Percentiles rank a stretch among this genome's conserved stretches.
Conservation (phyloP, 2,329 filamentous ascomycete genomes). For the Claviceps lovelessii region DNA sequence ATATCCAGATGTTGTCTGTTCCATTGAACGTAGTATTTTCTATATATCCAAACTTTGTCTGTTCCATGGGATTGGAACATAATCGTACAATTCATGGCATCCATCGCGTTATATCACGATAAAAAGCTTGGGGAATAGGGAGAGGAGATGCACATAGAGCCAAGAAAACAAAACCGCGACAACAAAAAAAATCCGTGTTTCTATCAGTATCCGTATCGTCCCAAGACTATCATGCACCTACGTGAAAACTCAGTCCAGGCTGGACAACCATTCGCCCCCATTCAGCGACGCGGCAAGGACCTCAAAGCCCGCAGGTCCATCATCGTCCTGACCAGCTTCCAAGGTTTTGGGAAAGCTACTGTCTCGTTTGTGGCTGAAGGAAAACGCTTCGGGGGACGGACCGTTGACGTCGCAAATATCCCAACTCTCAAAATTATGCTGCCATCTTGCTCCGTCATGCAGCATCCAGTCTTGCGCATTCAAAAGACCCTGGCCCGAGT, state of each 20-base stretch:
- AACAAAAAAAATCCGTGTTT: no score
- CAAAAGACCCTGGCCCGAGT: constrained; percentile 12
- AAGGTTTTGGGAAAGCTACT: constrained; percentile 5
- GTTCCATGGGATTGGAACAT: no score
- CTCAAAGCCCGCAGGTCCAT: constrained; percentile 16
- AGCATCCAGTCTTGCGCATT: constrained; percentile 44
- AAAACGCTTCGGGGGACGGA: constrained; percentile 15
- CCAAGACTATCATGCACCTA: neutral
- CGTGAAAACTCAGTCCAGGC: constrained; percentile 18
- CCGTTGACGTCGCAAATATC: constrained; percentile 19
- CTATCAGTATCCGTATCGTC: neutral
- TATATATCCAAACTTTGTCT: no score
- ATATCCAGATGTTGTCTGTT: no score
- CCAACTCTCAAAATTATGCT: constrained; percentile 43
- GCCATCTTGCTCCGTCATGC: constrained; percentile 42
- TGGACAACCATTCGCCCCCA: constrained; percentile 21
- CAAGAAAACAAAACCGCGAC: no score
- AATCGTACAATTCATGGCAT: no score
- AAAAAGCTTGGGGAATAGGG: no score
- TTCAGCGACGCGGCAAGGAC: constrained; percentile 18
- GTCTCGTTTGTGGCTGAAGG: constrained; percentile 14
- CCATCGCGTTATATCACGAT: no score
- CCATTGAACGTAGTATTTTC: no score
- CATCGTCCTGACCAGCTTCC: constrained; percentile 7
- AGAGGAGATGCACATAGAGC: no score